Conservation (phyloP, 192 early-diverging fungal genomes). For the Umbelopsis vinacea region DNA sequence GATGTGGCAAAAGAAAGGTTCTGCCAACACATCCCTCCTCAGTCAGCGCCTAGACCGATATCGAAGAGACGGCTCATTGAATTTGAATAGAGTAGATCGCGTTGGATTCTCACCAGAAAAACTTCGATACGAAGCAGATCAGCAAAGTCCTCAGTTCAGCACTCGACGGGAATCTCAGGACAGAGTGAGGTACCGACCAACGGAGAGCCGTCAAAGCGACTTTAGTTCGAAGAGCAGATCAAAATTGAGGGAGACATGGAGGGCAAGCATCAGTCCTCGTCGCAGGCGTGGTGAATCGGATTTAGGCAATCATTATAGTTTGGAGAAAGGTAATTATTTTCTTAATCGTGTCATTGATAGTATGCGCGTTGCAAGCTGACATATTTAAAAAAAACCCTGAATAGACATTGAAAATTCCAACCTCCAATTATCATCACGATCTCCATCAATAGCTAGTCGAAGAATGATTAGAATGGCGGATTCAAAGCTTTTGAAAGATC, state of each 20-base stretch:
- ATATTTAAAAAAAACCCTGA: background rate
- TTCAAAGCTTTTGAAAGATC: too few relatives aligned
- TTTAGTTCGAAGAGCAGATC: background rate
- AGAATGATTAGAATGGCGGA: too few relatives aligned
- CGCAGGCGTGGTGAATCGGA: background rate
- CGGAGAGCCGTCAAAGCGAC: slow-evolving; percentile 7
- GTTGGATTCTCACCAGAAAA: background rate
- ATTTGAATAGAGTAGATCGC: background rate
- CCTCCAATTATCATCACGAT: background rate
- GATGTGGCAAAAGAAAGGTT: background rate
- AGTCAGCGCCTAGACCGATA: slow-evolving; percentile 15
- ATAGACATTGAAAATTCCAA: background rate
- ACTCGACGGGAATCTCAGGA: background rate
- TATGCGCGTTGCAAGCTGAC: too few relatives aligned
- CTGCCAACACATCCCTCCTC: slow-evolving; percentile 11
- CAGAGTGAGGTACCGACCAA: background rate
- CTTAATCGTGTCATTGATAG: too few relatives aligned
- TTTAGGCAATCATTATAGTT: background rate
- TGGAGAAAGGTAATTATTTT: too few relatives aligned
- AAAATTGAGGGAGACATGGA: background rate
- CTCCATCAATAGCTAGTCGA: too few relatives aligned
- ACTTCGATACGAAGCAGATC: background rate
- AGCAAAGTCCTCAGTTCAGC: background rate
- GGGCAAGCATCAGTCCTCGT: background rate
- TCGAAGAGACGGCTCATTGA: background rate